Evolutionary conservation across 1,284 basidiomycete genomes (phyloP), one percentile per base, ranked within the genome.

Genomic region (Cutaneotrichosporon sp.): DNA sequence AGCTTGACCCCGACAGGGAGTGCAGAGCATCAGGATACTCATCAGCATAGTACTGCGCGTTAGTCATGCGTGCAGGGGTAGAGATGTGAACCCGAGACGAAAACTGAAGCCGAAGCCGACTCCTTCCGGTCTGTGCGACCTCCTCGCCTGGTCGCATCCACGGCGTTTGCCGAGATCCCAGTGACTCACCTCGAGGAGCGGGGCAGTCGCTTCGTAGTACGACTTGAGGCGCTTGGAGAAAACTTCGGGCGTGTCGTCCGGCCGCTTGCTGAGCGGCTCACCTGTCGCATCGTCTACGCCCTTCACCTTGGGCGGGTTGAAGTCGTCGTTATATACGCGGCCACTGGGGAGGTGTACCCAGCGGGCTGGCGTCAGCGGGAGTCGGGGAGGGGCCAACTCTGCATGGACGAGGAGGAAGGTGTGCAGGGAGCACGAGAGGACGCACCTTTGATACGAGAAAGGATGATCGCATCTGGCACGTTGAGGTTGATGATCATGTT

Each of bases 341-440:
- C 96, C 96, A 0, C 89, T 93, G 2, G 90, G 84, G 2, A 90
- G 79, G 72, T 98, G 94, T 5, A 97, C 84, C 90, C 89, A 97
- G 48, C 93, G 86, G 62, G 92, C 89, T 79, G 61, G 12, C 2
- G 49, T 50, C 22, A 42, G 49, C 17, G 45, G n/a, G n/a, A n/a
- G n/a, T n/a, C n/a, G n/a, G n/a, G n/a, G n/a, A n/a, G n/a, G n/a
- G n/a, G n/a, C n/a, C n/a, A n/a, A n/a, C n/a, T n/a, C n/a, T n/a
- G n/a, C n/a, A n/a, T n/a, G n/a, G n/a, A n/a, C n/a, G 38, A 24
- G 38, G 24, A 22, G 11, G 26, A 29, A 14, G 37, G 20, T 5
- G 37, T 3, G 37, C 19, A 11, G 12, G 20, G 24, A 12, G 20
- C 4, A 16, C 6, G 22, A 16, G 38, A 8, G 14, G 27, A 65